Conservation (phyloP, 2,329 filamentous ascomycete species). For the Venturia oleaginea region DNA sequence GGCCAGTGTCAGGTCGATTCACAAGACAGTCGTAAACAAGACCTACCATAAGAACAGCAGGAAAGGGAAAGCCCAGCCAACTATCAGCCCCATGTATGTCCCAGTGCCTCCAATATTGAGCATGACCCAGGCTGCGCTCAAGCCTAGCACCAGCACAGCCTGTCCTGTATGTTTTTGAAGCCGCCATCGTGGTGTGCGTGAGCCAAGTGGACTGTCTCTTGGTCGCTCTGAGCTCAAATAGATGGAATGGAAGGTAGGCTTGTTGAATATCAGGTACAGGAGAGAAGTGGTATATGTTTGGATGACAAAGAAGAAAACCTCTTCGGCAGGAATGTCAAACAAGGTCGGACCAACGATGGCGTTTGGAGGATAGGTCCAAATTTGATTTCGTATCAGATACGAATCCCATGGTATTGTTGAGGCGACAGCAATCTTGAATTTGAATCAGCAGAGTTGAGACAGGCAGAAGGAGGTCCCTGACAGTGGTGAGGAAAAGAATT, state of each 20-base stretch:
- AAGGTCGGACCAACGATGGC: conserved; percentile 55
- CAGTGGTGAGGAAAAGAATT: conserved; percentile 48
- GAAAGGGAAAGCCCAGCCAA: conserved; percentile 61
- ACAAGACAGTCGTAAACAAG: neutral
- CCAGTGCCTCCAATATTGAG: conserved; percentile 39
- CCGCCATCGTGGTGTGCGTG: conserved; percentile 27
- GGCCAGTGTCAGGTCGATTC: neutral
- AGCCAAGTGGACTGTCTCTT: conserved; percentile 16
- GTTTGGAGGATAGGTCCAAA: conserved; percentile 63
- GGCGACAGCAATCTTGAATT: conserved; percentile 47
- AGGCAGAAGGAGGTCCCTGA: conserved; percentile 18
- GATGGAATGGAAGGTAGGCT: conserved; percentile 48
- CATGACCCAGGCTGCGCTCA: conserved; percentile 32
- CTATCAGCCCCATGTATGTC: conserved; percentile 61
- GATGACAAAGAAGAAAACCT: conserved; percentile 69
- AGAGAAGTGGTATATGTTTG: conserved; percentile 66
- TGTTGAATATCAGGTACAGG: conserved; percentile 59
- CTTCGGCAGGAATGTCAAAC: conserved; percentile 59
- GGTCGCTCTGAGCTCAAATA: conserved; percentile 38
- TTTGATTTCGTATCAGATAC: conserved; percentile 56
- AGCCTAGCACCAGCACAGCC: conserved; percentile 35
- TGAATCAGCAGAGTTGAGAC: neutral
- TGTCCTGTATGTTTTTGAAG: conserved; percentile 42
- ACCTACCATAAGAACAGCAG: conserved; percentile 50
- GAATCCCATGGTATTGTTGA: conserved; percentile 70